Percentiles rank a stretch among this genome's conserved stretches.
phyloP scores from a whole-genome alignment of 768 basidiomycete genomes.

The Daedalea quercina region DNA sequence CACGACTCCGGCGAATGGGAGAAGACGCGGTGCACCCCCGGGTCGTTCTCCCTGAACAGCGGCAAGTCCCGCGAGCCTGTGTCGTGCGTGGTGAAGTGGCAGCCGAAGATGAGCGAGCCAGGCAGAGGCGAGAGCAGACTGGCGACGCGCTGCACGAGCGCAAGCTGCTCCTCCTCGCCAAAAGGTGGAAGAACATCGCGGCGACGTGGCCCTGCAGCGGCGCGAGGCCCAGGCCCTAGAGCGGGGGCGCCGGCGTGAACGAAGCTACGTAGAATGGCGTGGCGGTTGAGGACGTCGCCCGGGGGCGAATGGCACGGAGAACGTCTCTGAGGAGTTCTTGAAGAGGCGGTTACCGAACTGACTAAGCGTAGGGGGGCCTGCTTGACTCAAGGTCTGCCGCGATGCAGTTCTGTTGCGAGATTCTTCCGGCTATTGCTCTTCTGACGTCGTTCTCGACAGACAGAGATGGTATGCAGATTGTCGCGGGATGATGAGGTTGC shows the following conservation, averaged over 20 bases:
- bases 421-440: too few species aligned
- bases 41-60: too few species aligned
- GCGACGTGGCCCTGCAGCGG: conserved; percentile 39
- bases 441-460: too few species aligned
- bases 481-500: too few species aligned
- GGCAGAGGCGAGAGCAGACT: conserved; percentile 30
- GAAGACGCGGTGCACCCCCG: conserved; percentile 11
- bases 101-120: conserved; percentile 38
- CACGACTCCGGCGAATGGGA: conserved; percentile 29
- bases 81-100: conserved; percentile 31
- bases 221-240: conserved; percentile 33
- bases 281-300: conserved; percentile 44
- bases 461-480: too few species aligned
- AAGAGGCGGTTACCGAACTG: too few species aligned
- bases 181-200: conserved; percentile 44
- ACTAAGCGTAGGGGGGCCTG: too few species aligned
- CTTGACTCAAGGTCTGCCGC: too few species aligned
- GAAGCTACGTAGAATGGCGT: conserved; percentile 14
- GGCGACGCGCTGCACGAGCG: conserved; percentile 32
- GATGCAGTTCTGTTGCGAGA: too few species aligned
- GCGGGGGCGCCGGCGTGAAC: conserved; percentile 13
- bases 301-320: too few species aligned
- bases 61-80: too few species aligned
- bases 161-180: conserved; percentile 26
- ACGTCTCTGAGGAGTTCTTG: too few species aligned